phyloP scores from a whole-genome alignment of 805 yeast genomes.

The Myxozyma sirexii region DNA sequence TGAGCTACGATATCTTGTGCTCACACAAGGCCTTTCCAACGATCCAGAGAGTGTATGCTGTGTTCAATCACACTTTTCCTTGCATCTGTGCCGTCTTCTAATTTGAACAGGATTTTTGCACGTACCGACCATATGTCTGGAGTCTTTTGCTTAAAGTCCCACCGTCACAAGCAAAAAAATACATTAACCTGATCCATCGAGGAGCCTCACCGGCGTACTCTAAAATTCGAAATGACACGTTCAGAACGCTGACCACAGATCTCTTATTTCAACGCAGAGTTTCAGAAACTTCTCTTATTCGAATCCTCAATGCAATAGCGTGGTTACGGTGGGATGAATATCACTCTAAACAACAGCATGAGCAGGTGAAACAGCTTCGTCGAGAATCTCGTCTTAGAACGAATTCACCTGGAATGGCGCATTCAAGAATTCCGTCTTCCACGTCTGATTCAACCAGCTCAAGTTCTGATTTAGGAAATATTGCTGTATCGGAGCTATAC shows the following conservation, averaged over 20 bases:
- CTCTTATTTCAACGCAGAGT: slow-evolving; percentile 63
- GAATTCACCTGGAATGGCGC: slow-evolving; percentile 1
- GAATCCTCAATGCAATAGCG: slow-evolving; percentile 76
- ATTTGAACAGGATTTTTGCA: slow-evolving; percentile 50
- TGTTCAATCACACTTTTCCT: neutral
- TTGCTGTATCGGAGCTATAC: slow-evolving; percentile 46
- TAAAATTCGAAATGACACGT: slow-evolving; percentile 83
- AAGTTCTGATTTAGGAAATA: neutral
- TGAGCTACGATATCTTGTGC: slow-evolving; percentile 30
- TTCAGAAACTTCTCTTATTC: slow-evolving; percentile 64
- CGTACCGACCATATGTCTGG: slow-evolving; percentile 80
- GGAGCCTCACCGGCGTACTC: slow-evolving; percentile 63
- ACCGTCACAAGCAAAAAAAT: slow-evolving; percentile 57
- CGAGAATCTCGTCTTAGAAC: slow-evolving; percentile 9
- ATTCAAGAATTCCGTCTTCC: neutral
- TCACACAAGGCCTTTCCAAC: slow-evolving; percentile 29
- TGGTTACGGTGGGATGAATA: slow-evolving; percentile 36
- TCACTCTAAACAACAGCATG: neutral
- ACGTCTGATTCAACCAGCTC: neutral
- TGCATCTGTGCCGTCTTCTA: neutral
- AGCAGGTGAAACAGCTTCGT: slow-evolving; percentile 1
- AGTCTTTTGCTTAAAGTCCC: slow-evolving; percentile 68
- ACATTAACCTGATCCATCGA: slow-evolving; percentile 54
- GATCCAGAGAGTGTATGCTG: slow-evolving; percentile 22
- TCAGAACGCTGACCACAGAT: slow-evolving; percentile 81